A percentile compares a stretch with the other conserved stretches of the same genome.
Evolutionary conservation across 805 yeast genomes (phyloP).

Genomic region (Kuraishia hungarica): DNA sequence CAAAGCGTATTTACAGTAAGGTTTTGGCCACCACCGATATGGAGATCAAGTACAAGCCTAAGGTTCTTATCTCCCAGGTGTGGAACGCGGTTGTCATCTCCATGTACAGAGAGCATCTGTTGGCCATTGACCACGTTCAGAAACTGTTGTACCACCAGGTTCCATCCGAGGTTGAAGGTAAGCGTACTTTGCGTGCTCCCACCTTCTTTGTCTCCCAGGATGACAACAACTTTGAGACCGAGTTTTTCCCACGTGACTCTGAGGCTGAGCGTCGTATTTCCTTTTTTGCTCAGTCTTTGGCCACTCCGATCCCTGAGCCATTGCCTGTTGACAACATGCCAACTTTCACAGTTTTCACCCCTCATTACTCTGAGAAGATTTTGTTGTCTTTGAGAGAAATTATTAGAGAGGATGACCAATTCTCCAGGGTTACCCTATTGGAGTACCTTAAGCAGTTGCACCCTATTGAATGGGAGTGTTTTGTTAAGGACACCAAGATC

Average conservation of each 20-base stretch:
- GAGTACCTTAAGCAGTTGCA: constrained; percentile 93
- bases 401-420: constrained; percentile 95
- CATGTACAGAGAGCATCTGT: constrained; percentile 98
- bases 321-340: constrained; percentile 99
- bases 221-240: constrained; percentile 89
- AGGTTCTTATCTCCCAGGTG: constrained; percentile 94
- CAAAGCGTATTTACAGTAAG: constrained; percentile 98
- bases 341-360: constrained; percentile 92
- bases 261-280: constrained; percentile 99
- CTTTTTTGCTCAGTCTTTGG: constrained; percentile 97
- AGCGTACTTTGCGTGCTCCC: constrained; percentile 97
- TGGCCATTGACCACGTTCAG: constrained; percentile 98
- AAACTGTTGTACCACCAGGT: constrained; percentile 96
- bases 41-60: constrained; percentile 98
- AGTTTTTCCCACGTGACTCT: constrained; percentile 92
- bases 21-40: constrained; percentile 96
- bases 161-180: constrained; percentile 96
- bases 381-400: constrained; percentile 89
- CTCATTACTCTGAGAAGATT: constrained; percentile 95
- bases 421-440: constrained; percentile 85
- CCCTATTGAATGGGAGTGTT: constrained; percentile 97
- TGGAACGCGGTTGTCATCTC: constrained; percentile 99
- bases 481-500: constrained; percentile 91
- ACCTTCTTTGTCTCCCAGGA: constrained; percentile 98
- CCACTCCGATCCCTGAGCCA: constrained; percentile 98